Percentiles rank a stretch among this genome's conserved stretches.
These are phyloP conservation scores for Fusarium brachygibbosum DNA, from an alignment of 2,329 filamentous ascomycete species.

Conservation along the genomic window DNA sequence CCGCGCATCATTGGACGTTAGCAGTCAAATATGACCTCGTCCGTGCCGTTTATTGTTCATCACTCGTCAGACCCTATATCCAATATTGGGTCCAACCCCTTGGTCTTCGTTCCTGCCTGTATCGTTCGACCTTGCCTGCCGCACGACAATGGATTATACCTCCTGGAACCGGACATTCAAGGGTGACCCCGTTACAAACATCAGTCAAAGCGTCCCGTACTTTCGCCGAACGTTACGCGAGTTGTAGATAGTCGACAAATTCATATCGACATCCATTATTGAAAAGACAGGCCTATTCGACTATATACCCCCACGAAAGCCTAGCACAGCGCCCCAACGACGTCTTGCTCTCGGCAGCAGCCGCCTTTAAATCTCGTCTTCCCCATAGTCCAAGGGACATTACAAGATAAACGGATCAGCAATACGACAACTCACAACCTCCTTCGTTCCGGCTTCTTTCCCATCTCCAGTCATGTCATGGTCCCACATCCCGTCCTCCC, in stretches of 20 bases:
- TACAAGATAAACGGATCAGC: constrained; percentile 15
- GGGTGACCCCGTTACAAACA: constrained; percentile 20
- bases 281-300: background rate
- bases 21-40: background rate
- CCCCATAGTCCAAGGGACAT: constrained; percentile 6
- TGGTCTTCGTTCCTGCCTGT: constrained; percentile 16
- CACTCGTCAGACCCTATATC: constrained; percentile 1
- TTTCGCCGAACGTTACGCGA: constrained; percentile 36
- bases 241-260: constrained; percentile 9
- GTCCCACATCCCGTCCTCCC: constrained; percentile 49
- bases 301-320: constrained; percentile 14
- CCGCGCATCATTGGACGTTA: constrained; percentile 6
- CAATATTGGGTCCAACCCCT: constrained; percentile 19
- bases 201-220: constrained; percentile 30
- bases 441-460: constrained; percentile 37
- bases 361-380: constrained; percentile 1
- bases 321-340: constrained; percentile 22
- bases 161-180: constrained; percentile 22
- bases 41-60: background rate
- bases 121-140: constrained; percentile 35
- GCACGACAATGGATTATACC: constrained; percentile 24
- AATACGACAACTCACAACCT: constrained; percentile 33
- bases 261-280: constrained; percentile 2
- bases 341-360: constrained; percentile 23
- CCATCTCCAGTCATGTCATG: constrained; percentile 32